Conservation (phyloP, 2,329 filamentous ascomycete species). For the Colletotrichum noveboracense region DNA sequence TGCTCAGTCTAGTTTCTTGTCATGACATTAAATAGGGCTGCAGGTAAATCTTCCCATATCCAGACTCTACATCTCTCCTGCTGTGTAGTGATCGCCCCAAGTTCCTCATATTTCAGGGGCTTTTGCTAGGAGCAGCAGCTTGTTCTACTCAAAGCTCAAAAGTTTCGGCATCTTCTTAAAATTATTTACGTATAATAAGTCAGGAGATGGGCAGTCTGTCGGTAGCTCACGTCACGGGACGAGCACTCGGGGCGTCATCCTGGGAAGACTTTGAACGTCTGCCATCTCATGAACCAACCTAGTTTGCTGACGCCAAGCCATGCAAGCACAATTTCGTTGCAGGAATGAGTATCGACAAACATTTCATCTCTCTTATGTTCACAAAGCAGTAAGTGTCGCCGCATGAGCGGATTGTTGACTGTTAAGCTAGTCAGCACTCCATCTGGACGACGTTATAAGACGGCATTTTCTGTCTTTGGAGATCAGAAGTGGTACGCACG, state of each 20-base stretch:
- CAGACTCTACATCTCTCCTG: not conserved
- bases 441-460: not conserved
- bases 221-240: not conserved
- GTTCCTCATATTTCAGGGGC: not conserved
- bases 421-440: not conserved
- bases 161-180: not conserved
- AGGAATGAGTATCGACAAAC: not conserved
- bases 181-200: not conserved
- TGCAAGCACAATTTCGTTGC: not conserved
- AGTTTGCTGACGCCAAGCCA: not conserved
- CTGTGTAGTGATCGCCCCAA: not conserved
- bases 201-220: not conserved
- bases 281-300: not conserved
- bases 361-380: not conserved
- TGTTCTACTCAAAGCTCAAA: not conserved
- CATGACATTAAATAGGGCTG: too few species aligned
- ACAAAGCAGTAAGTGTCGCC: not conserved
- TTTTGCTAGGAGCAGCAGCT: not conserved
- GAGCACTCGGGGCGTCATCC: not conserved
- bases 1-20: not conserved
- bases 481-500: not conserved
- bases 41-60: too few species aligned
- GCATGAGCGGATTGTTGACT: not conserved
- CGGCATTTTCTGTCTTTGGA: fast-evolving
- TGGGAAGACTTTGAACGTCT: not conserved